Percentiles rank a stretch among this genome's conserved stretches.
Conservation (phyloP, 306 rosid species). For the Medicago truncatula region DNA sequence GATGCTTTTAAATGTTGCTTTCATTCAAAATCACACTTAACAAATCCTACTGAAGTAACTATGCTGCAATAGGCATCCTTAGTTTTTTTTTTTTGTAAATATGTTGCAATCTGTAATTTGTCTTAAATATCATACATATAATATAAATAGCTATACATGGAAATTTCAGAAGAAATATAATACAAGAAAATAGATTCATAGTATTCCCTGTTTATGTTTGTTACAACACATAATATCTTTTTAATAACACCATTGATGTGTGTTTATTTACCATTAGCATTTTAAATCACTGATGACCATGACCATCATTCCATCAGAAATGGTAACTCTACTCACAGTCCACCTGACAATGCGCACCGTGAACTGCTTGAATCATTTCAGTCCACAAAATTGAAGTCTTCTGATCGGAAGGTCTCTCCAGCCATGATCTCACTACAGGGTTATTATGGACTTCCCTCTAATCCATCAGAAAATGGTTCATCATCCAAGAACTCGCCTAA, state of each 20-base stretch:
- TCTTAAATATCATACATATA: neutral
- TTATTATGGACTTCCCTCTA: constrained; percentile 65
- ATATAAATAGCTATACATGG: neutral
- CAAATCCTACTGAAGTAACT: constrained; percentile 18
- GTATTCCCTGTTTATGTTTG: neutral
- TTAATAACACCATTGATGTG: neutral
- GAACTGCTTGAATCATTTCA: constrained; percentile 74
- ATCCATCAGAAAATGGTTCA: constrained; percentile 52
- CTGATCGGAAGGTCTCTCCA: constrained; percentile 56
- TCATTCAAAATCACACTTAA: constrained; percentile 8
- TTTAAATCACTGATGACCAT: constrained; percentile 32
- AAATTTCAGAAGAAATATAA: constrained; percentile 24
- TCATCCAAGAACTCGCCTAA: constrained; percentile 28
- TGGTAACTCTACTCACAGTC: constrained; percentile 48
- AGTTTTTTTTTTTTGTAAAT: neutral
- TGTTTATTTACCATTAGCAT: constrained; percentile 24
- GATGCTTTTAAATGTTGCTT: neutral
- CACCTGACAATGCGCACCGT: constrained; percentile 35
- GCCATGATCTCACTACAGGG: constrained; percentile 87
- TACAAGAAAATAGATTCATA: constrained; percentile 19
- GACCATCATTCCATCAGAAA: constrained; percentile 47
- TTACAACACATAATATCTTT: constrained; percentile 3
- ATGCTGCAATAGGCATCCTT: constrained; percentile 22
- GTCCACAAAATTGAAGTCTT: constrained; percentile 54
- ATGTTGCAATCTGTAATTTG: constrained; percentile 18